Base-by-base conservation (phyloP, 2,329 filamentous ascomycete species). In the Fusarium palustre region DNA sequence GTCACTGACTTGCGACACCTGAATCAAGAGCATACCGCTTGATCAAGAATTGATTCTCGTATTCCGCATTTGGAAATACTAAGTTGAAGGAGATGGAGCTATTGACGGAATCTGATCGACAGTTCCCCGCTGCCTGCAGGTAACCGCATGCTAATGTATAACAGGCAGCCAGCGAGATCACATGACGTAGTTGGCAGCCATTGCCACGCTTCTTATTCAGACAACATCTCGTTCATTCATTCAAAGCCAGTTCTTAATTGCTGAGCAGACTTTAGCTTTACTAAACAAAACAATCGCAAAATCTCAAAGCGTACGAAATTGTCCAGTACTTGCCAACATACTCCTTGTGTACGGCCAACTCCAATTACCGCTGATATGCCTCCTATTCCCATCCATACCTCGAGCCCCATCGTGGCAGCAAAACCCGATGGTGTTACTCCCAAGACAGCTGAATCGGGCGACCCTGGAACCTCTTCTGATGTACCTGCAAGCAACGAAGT, bases 361-460 rank as follows among this genome's bases (percentile, higher is more conserved):
- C n/a, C 10, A 42, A 16, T 41, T 56, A 36, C 33, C 38, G 30
- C 10, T 50, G 80, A 47, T n/a, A 90, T 90, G 88, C 82, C 87
- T 49, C 84, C 87, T n/a, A 85, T 90, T 65, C 86, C 84, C 48
- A 83, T 90, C 42, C 88, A 88, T 77, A 85, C 83, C 36, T 77
- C 85, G 56, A 88, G 86, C 75, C 88, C 88, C 46, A 88, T 90
- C 76, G 85, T 81, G 71, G 84, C 85, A 38, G 79, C 84, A 60
- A 89, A 88, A 78, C 81, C 86, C 7, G 36, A 49, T 80, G 85
- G 81, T 33, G 74, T 79, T 42, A 85, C 84, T 22, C 82, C 85
- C 30, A 77, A 85, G 68, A 87, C 84, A 18, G 76, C 76, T 39
- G 63, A 70, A 10, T 64, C 77, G 55, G 70, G 71, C 16, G 55